Evolutionary conservation across 768 basidiomycete species (phyloP), one percentile per base, ranked within the genome.

Genomic region (Lactarius akahatsu): DNA sequence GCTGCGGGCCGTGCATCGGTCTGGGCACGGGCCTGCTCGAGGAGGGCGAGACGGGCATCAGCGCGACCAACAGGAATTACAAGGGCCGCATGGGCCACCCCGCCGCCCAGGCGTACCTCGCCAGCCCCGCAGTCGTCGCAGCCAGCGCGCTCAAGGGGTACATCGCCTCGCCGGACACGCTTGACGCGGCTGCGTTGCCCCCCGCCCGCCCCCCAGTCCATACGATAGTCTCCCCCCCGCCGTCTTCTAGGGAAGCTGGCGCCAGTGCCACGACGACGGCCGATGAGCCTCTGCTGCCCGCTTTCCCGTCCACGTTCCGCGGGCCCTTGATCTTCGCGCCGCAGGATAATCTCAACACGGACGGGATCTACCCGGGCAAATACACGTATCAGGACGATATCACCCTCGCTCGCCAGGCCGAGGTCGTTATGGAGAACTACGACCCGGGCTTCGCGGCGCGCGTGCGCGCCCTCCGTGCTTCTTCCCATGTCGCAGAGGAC

Each of bases 351-450:
- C 77, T 99, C 67, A 98, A 96, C 76, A 99, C 97, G 1, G 97
- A 99, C 73, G 97, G 92, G 1, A 94, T 99, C 73, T 99, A 99
- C 79, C 97, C 97, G 0, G 96, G 96, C 23, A 98, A 97, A 77
- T 98, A 97, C 77, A 99, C 96, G 7, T 99, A 99, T 77, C 95
- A 97, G 77, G 97, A 99, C 75, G 97, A 98, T 73, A 97, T 99
- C 76, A 98, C 96, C 2, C 93, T 94, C 41, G 90, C 88, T 68
- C 86, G 88, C 34, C 97, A 98, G 76, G 96, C 94, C 2, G 86
- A 97, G 72, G 91, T 98, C 26, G 96, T 98, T 47, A 98, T 98
- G 96, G 96, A 99, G 80, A 99, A 98, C 80, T 98, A 99, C 77
- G 96, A 99, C 73, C 89, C 93, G 0, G 77, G 82, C 0, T 98